Percentiles rank a stretch among this genome's conserved stretches.
Evolutionary conservation across 2,329 filamentous ascomycete genomes (phyloP).

Genomic region (Penicillium sp.): DNA sequence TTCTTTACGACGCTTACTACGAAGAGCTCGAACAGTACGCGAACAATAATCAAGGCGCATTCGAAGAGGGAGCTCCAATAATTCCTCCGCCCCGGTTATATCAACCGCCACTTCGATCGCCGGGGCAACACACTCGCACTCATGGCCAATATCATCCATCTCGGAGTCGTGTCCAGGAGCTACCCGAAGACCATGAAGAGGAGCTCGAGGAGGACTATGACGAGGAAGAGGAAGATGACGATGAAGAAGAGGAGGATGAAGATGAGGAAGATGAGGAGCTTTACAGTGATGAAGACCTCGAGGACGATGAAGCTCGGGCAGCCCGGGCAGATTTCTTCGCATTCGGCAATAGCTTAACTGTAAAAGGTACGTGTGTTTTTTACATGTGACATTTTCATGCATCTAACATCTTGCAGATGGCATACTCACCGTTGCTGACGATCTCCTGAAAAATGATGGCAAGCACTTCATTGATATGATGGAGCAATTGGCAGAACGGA

Average conservation of each 20-base stretch:
- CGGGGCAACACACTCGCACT: constrained; percentile 60
- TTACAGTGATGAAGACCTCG: constrained; percentile 65
- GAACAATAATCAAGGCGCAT: constrained; percentile 69
- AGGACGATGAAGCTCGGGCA: constrained; percentile 65
- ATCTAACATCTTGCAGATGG: constrained; percentile 62
- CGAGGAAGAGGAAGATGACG: constrained; percentile 51
- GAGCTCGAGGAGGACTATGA: constrained; percentile 56
- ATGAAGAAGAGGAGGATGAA: constrained; percentile 61
- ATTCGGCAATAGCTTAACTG: constrained; percentile 95
- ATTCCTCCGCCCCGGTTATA: constrained; percentile 66
- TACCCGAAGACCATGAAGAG: constrained; percentile 58
- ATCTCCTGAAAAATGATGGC: constrained; percentile 96
- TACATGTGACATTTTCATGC: constrained; percentile 8
- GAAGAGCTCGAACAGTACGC: constrained; percentile 97
- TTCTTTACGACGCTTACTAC: constrained; percentile 97
- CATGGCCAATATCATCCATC: constrained; percentile 64
- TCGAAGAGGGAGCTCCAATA: constrained; percentile 66
- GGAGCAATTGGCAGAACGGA: constrained; percentile 95
- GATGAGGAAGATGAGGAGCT: constrained; percentile 71
- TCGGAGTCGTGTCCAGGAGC: constrained; percentile 67
- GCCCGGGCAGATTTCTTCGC: constrained; percentile 82
- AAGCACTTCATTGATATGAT: constrained; percentile 99
- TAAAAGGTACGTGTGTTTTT: constrained; percentile 65
- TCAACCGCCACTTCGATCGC: constrained; percentile 57
- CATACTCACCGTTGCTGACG: constrained; percentile 97